These are phyloP conservation scores for Coccomyxa sp. DNA, from an alignment of 139 green algal species.

Conservation along the genomic window DNA sequence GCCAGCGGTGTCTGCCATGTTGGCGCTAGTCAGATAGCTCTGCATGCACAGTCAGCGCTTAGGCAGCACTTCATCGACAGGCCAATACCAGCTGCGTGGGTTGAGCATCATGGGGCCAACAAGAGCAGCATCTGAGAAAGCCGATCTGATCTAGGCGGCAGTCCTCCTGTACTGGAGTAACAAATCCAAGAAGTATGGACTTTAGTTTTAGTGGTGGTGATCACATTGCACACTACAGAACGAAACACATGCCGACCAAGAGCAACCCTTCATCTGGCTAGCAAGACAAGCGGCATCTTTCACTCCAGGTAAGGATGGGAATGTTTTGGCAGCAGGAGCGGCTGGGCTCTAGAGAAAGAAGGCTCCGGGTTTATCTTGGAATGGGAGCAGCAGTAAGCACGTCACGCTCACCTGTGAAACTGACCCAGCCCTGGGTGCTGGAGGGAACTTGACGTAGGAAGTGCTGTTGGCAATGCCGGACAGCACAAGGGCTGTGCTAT, in stretches of 20 bases:
- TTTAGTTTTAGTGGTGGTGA: neutral
- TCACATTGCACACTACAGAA: no score
- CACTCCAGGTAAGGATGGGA: no score
- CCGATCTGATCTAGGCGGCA: neutral
- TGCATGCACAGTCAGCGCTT: neutral
- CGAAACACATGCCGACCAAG: neutral
- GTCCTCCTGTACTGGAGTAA: neutral
- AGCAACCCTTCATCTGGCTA: neutral
- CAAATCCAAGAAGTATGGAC: neutral
- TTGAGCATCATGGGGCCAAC: no score
- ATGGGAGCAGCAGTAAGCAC: neutral
- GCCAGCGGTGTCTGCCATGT: neutral
- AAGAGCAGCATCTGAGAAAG: neutral
- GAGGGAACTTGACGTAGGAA: neutral
- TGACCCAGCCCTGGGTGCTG: neutral
- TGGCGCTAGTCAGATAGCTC: neutral
- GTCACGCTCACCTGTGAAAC: neutral
- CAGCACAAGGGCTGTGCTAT: neutral
- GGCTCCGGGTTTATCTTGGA: no score
- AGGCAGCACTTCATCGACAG: neutral
- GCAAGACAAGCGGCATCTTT: no score
- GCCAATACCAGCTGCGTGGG: neutral
- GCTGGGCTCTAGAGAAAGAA: neutral
- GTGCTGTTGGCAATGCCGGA: neutral
- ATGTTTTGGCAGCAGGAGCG: neutral